phyloP scores from a whole-genome alignment of 257 asterid genomes.

The Nicotiana attenuata region DNA sequence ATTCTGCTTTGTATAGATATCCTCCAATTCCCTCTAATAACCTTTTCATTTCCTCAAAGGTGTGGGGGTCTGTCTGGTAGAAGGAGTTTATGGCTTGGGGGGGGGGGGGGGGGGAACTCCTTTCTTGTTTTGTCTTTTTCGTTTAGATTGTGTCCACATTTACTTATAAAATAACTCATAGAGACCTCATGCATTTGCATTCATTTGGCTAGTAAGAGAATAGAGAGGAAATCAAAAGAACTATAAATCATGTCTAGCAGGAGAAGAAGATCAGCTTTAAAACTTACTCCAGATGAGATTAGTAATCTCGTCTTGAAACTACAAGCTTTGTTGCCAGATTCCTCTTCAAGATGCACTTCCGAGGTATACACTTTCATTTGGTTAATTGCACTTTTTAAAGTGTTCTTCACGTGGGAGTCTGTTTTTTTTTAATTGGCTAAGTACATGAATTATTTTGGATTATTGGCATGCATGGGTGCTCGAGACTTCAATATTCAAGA shows the following conservation, averaged over 20 bases:
- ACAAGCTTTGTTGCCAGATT: conserved; percentile 46
- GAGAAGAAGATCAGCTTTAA: conserved; percentile 27
- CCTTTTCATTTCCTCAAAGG: too few species aligned
- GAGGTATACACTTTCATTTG: conserved; percentile 31
- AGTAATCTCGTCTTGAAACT: conserved; percentile 45
- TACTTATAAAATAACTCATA: conserved; percentile 2
- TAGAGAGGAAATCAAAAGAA: neutral
- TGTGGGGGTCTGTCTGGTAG: too few species aligned
- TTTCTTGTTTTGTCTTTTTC: neutral
- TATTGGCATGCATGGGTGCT: too few species aligned
- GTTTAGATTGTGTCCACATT: conserved; percentile 8
- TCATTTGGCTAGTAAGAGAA: neutral
- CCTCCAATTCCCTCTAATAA: too few species aligned
- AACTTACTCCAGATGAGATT: conserved; percentile 46
- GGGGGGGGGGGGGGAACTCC: too few species aligned
- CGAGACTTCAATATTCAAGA: too few species aligned
- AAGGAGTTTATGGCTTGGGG: too few species aligned
- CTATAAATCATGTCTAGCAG: conserved; percentile 38
- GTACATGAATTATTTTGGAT: too few species aligned
- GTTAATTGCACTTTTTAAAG: too few species aligned
- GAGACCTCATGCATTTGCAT: neutral
- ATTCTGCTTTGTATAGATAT: too few species aligned
- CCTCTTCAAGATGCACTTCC: conserved; percentile 29
- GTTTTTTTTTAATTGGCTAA: neutral
- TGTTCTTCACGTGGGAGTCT: too few species aligned